Percentiles rank a stretch among this genome's conserved stretches.
These are phyloP conservation scores for Penicillium sp. DNA, from an alignment of 2,329 filamentous ascomycete species.

Conservation along the genomic window DNA sequence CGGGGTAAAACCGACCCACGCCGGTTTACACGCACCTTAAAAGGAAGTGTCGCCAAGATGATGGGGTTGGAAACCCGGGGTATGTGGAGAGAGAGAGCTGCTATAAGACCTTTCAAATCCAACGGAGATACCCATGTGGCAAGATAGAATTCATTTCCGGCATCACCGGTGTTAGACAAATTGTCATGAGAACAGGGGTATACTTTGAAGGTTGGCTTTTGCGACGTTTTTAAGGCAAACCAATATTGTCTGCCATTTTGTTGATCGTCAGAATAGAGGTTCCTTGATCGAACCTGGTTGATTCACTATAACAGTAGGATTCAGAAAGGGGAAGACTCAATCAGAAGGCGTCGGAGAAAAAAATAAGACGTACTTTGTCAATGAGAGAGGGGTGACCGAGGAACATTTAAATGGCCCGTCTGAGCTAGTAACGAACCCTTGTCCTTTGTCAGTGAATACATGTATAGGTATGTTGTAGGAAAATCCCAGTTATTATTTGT, in stretches of 20 bases:
- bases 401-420: neutral
- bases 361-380: neutral
- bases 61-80: neutral
- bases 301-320: too few species aligned
- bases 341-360: neutral
- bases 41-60: neutral
- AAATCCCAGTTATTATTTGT: neutral
- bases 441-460: neutral
- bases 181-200: neutral
- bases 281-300: neutral
- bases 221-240: too few species aligned
- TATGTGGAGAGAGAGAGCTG: neutral
- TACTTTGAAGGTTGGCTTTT: neutral
- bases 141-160: neutral
- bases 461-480: too few species aligned
- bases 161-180: neutral
- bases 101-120: neutral
- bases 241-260: too few species aligned
- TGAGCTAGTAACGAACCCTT: neutral
- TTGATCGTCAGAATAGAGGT: neutral
- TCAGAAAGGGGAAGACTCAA: neutral
- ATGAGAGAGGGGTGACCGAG: neutral
- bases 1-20: conserved; percentile 7
- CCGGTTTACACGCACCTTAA: conserved; percentile 7
- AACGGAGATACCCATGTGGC: neutral